Evolutionary conservation across 225 moss, liverwort and hornwort genomes (phyloP).

Genomic region (Marchantia polymorpha): DNA sequence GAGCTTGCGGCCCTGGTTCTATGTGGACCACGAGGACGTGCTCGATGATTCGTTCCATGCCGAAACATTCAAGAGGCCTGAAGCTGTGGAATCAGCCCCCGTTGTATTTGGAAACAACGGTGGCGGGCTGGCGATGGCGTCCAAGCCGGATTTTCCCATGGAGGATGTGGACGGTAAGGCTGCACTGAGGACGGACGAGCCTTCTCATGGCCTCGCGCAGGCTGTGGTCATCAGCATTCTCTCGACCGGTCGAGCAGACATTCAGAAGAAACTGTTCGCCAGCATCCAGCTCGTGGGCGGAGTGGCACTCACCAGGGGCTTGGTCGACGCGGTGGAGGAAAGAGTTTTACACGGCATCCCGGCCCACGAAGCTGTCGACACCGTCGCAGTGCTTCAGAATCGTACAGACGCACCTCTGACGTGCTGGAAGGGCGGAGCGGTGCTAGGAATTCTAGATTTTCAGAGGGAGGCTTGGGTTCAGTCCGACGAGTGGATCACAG

Average conservation of each 20-base stretch:
- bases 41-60: constrained; percentile 62
- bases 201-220: constrained; percentile 71
- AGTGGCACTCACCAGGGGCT: constrained; percentile 75
- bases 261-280: constrained; percentile 96
- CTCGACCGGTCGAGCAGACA: constrained; percentile 79
- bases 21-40: constrained; percentile 83
- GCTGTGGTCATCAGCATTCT: constrained; percentile 86
- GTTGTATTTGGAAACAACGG: constrained; percentile 51
- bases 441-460: constrained; percentile 88
- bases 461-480: constrained; percentile 93
- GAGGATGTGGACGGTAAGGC: constrained; percentile 56
- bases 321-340: constrained; percentile 97
- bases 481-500: constrained; percentile 93
- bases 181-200: constrained; percentile 59
- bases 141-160: constrained; percentile 51
- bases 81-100: constrained; percentile 47
- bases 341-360: constrained; percentile 94
- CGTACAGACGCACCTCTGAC: constrained; percentile 73
- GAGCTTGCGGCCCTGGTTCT: constrained; percentile 76
- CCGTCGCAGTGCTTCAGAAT: constrained; percentile 85
- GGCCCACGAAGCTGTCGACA: constrained; percentile 91
- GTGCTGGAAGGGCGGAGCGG: constrained; percentile 98
- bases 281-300: constrained; percentile 99
- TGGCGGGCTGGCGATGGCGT: constrained; percentile 41
- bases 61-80: constrained; percentile 67